Base-by-base conservation (phyloP, 2,329 filamentous ascomycete genomes). In the Hymenoscyphus fructigenus region DNA sequence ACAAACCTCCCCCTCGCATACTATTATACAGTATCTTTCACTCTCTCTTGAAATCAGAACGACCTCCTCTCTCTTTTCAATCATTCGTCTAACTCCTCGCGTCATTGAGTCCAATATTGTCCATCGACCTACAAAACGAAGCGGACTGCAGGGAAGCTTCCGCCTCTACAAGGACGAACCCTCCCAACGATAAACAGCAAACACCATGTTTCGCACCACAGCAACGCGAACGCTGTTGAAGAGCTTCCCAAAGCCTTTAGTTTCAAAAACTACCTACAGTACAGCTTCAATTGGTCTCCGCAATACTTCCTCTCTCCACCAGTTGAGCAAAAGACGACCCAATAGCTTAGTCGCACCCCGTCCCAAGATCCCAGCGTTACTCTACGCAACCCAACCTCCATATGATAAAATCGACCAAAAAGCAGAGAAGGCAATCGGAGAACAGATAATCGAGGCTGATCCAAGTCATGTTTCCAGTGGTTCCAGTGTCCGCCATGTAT, bases 391-490 rank as follows among this genome's bases (percentile, higher is more conserved):
- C 17, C 66, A 65, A 15, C 67, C 70, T n/a, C 72, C 69, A 70
- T 67, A 72, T 75, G 70, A 76, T 75, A 71, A 76, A 47, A 84
- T 85, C 62, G 83, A 91, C 69, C 78, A 75, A 53, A 80, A 89
- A 68, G 78, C 78, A 34, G 89, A 91, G 75, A 80, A 82, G 57
- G 79, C 82, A 68, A 71, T 86, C 9, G 82, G 77, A 14, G 71
- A 87, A 58, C 74, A 85, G 74, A 84, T 84, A 72, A 78, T 93
- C n/a, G 74, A 85, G 64, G 73, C 85, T 2, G 77, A 85, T 32
- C 90, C 90, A 0, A 84, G 85, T 47, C 75, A 79, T 6, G 89
- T 93, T 0, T 85, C 87, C 0, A 77, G 78, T 26, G 81, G 81
- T 53, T 93, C 89, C 1, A 80, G 79, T 12, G 78, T 82, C 17